Base-by-base conservation (phyloP, 495 filamentous ascomycete species). In the Neurospora sp. region DNA sequence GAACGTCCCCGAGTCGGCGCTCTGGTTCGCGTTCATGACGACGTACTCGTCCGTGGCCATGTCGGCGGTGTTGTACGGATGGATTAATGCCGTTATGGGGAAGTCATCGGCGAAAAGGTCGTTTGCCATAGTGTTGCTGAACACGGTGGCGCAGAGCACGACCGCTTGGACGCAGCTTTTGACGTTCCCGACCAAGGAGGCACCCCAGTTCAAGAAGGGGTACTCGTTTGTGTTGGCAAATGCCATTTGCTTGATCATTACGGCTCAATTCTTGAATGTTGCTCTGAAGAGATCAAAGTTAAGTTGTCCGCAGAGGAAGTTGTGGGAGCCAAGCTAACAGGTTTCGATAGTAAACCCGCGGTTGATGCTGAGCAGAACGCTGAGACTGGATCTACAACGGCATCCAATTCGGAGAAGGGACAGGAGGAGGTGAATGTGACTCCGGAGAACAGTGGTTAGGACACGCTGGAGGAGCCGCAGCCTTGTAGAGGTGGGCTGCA, bases 211-310 rank as follows among this genome's bases (percentile, higher is more conserved):
- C 75, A 81, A 77, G 37, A 86, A 86, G 74, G 85, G 85, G 0
- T 85, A 84, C 74, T 79, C 84, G 3, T 87, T 86, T 75, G 82
- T 83, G 16, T 73, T 87, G 72, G 85, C 72, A 1, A 84, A 83
- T 77, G 82, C 85, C 2, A 76, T 86, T 69, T 83, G 78, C 27
- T 76, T 87, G 75, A 85, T 87, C 72, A 39, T 76, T 7, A 70
- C 79, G 38, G 78, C 83, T 48, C 84, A 85, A 79, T 42, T 76
- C 9, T 74, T 84, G 69, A 73, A 77, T 5, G 71, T 76, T 46
- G 82, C 75, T 46, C 69, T 81, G 39, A 76, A 73, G 42, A 72
- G 75, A 3, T 76, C 77, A 38, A 76, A 77, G 80, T n/a, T 82
- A 75, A 78, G 78, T 46, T 35, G 12, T 35, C 5, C 0, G 10